Evolutionary conservation across 495 filamentous ascomycete species (phyloP).

Genomic region (Talaromyces proteolyticus): DNA sequence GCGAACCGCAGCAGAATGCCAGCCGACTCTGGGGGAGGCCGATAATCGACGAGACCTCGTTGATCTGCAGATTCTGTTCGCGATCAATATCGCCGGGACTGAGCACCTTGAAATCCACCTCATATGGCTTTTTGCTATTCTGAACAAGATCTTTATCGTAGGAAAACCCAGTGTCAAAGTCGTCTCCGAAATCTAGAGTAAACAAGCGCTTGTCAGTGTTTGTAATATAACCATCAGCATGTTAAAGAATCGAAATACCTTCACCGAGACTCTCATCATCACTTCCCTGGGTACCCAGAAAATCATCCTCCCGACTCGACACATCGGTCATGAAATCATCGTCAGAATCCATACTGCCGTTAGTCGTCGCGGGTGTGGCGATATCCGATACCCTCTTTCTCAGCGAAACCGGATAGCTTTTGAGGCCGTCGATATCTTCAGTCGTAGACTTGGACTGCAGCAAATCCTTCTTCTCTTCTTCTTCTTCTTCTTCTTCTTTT

Average conservation of each 20-base stretch:
- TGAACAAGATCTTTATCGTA: conserved; percentile 70
- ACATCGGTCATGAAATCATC: conserved; percentile 89
- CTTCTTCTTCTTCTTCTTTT: no score
- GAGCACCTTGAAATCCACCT: conserved; percentile 78
- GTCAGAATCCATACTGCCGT: conserved; percentile 80
- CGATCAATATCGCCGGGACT: conserved; percentile 71
- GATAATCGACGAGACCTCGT: conserved; percentile 83
- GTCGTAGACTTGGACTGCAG: no score
- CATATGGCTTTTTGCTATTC: conserved; percentile 67
- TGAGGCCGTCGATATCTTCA: conserved; percentile 2
- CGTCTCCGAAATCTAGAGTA: conserved; percentile 61
- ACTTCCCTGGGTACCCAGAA: conserved; percentile 60
- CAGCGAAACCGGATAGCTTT: conserved; percentile 9
- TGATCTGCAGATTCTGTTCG: conserved; percentile 77
- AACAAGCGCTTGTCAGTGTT: conserved; percentile 6
- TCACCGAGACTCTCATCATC: conserved; percentile 74
- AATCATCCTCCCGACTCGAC: conserved; percentile 71
- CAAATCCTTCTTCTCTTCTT: no score
- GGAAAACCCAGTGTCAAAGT: conserved; percentile 69
- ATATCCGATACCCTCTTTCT: conserved; percentile 16
- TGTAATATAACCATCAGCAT: not conserved
- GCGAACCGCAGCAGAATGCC: conserved; percentile 85
- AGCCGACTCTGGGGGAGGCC: conserved; percentile 79
- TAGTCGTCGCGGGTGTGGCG: conserved; percentile 40
- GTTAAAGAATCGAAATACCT: conserved; percentile 41